Base-by-base conservation (phyloP, 2,329 filamentous ascomycete species). In the Trichoderma harzianum region DNA sequence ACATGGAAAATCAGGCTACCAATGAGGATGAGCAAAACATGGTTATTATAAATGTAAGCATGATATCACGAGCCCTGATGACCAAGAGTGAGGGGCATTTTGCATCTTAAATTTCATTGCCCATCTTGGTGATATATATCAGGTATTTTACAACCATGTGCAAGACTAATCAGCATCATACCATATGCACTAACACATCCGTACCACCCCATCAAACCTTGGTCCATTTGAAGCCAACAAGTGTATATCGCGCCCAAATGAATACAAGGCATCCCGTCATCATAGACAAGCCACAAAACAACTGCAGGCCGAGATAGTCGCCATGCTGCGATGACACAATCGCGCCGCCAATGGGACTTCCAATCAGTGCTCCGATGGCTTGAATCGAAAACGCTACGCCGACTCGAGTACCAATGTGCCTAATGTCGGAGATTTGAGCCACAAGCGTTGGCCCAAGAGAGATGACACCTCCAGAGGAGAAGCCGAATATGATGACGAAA, bases 381-480 rank as follows among this genome's bases (percentile, higher is more conserved):
- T 90, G 84, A 61, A 90, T 78, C 18, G 88, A 86, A 77, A 92
- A 92, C 30, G 89, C 84, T 0, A 87, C 86, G 0, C 93, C 93
- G 2, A 86, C 89, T 7, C 92, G 85, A 2, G 90, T 86, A 16
- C 92, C 93, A 39, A 94, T 90, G 78, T 93, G 86, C 24, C 88
- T 84, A 47, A 93, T 86, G 60, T 92, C 90, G 1, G 88, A 90
- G 73, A 94, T 91, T 76, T 94, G 91, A 1, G 90, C 91, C 26
- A 94, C 83, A 16, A 92, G 82, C 0, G 90, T 86, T 0, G 92
- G 90, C 0, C 84, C 84, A 21, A 93, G 82, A 0, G 88, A 88
- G 43, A 92, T 87, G 75, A 90, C 92, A 3, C 88, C 88, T 14
- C 92, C 92, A 0, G 88, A 90, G 16, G 86, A 86, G 78, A 93